Base-by-base conservation (phyloP, 108 stramenopile genomes). In the Nitzschia palea region DNA sequence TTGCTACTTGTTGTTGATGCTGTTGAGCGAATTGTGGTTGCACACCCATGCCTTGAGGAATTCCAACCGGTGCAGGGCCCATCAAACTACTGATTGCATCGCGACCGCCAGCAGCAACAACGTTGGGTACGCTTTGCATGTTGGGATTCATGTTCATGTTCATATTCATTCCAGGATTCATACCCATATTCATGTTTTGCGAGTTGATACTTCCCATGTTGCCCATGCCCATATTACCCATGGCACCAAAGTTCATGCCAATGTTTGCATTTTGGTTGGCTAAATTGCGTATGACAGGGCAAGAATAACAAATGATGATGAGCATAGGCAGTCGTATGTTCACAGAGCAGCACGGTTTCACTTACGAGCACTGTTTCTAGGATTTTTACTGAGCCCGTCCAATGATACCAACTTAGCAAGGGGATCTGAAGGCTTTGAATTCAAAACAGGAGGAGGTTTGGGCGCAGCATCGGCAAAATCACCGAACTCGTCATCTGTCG, bases 371-470 rank as follows among this genome's bases (percentile, higher is more conserved):
- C 67, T 85, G 69, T 15, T 56, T 48, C 55, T 81, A 66, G 58
- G 18, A 77, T 93, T 93, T 71, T 90, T 90, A 25, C 82, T 67
- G 37, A 94, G 66, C 22, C 84, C 78, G 65, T 94, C 92, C 20
- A 94, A 78, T 0, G 85, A 86, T 53, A 94, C 88, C 45, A 94
- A 75, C 34, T 72, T 81, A 43, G 84, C 70, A 62, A 94, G 36
- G 4, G 92, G 92, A 77, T 94, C 92, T 25, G 71, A 67, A 25
- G 86, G 75, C 51, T 60, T 80, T 1, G 82, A 34, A 42, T 74
- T 67, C 27, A 64, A 64, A 2, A 53, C 51, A n/a, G 77, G 6
- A 15, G 82, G 15, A 26, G 68, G 42, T n/a, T 18, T 10, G 9
- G 81, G 68, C 37, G 74, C 74, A 8, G 85, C 82, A 63, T 58